Evolutionary conservation across 2,329 filamentous ascomycete genomes (phyloP), one percentile per base, ranked within the genome.

Genomic region (Pseudogymnoascus sp.): DNA sequence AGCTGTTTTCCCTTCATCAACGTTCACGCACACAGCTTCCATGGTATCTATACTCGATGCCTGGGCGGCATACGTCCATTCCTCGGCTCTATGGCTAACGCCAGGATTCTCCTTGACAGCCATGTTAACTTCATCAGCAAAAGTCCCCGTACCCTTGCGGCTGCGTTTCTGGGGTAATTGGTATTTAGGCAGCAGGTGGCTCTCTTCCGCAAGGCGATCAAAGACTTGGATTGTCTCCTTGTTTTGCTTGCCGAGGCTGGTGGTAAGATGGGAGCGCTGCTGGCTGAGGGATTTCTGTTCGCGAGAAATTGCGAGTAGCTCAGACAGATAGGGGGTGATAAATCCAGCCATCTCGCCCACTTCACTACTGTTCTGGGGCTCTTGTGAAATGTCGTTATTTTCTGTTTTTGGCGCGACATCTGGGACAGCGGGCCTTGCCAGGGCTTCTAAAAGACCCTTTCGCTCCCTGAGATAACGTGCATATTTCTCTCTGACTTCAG

Each of bases 41-140:
- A 86, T 77, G 0, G 80, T 85, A 1, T 79, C 74, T 62, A 85
- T 82, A 68, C 85, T 86, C 67, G 84, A 83, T 2, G 83, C 78
- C 63, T 87, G 82, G 1, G 84, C 81, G 1, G 86, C 84, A 68
- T 78, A 80, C 8, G 84, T 79, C 85, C 86, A 88, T 9, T 81
- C 80, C 65, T 80, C 78, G 60, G 84, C 77, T 47, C 78, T 77
- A 33, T 71, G 73, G 19, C 77, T 75, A 3, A 80, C 72, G 47
- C 78, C 76, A 15, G 76, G 71, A 21, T 73, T 73, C 61, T 78
- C 76, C 4, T 75, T 69, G n/a, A 69, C 68, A 6, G 72, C 73
- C 26, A 79, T 68, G 36, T 77, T 77, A n/a, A 79, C 76, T n/a
- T 75, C 76, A 61, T 82, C 77, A 44, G 77, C 77, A n/a, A 74